Percentiles rank a stretch among this genome's conserved stretches.
phyloP scores from a whole-genome alignment of 495 filamentous ascomycete species.

The Aspergillus biplanus region DNA sequence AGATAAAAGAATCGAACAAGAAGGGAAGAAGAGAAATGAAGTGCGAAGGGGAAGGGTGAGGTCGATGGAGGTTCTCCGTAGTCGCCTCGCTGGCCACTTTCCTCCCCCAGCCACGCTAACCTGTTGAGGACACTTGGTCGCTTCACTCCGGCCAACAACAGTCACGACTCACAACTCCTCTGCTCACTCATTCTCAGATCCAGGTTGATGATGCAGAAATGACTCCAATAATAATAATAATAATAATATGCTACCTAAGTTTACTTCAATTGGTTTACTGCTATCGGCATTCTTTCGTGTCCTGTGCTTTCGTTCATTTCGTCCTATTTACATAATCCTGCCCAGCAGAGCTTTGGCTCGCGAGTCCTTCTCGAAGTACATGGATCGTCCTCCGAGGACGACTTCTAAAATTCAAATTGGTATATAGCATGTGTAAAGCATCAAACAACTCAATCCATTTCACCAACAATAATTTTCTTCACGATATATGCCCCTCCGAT shows the following conservation, averaged over 20 bases:
- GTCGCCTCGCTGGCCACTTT: constrained; percentile 50
- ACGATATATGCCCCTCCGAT: not conserved
- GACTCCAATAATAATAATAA: too few species aligned
- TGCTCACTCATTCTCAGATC: not conserved
- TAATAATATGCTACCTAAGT: too few species aligned
- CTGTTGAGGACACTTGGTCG: constrained; percentile 50
- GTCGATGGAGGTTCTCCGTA: constrained; percentile 24
- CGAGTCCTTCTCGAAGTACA: constrained; percentile 15
- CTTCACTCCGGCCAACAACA: constrained; percentile 19
- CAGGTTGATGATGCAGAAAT: too few species aligned
- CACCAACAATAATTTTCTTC: not conserved
- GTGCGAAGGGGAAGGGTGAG: constrained; percentile 32
- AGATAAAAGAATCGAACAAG: constrained; percentile 35
- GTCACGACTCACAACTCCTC: not conserved
- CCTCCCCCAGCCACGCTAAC: constrained; percentile 44
- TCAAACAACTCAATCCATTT: not conserved
- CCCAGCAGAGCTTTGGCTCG: not conserved
- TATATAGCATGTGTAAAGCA: constrained; percentile 7
- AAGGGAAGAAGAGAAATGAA: constrained; percentile 37
- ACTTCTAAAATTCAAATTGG: constrained; percentile 13
- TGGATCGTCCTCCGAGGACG: not conserved
- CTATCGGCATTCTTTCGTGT: not conserved
- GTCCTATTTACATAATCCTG: not conserved
- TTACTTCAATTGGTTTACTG: too few species aligned
- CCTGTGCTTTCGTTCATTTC: not conserved